Evolutionary conservation across 176 grass and related monocot genomes (phyloP).

Genomic region (Bolboschoenus planiculmis): DNA sequence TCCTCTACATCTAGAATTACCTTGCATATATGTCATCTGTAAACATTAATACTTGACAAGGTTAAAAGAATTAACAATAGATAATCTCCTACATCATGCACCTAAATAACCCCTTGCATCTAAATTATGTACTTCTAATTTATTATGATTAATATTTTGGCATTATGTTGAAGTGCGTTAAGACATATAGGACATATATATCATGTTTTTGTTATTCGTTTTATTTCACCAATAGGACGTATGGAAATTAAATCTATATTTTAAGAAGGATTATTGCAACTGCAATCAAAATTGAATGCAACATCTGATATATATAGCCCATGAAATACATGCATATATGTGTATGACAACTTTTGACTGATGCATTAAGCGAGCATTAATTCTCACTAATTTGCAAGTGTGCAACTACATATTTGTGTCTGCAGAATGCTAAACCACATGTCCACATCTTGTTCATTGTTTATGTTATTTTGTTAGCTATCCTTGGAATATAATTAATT

Average conservation of each 20-base stretch:
- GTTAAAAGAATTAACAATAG: constrained; percentile 2
- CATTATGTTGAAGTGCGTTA: background rate
- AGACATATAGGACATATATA: background rate
- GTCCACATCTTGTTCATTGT: background rate
- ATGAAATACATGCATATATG: background rate
- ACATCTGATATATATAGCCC: background rate
- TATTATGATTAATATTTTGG: background rate
- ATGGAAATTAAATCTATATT: background rate
- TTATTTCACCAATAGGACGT: background rate
- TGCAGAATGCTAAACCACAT: background rate
- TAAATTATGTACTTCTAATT: background rate
- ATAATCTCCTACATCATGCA: no score
- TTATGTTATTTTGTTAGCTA: background rate
- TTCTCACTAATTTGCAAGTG: background rate
- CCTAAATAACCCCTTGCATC: background rate
- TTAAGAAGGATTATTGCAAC: background rate
- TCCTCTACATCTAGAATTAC: background rate
- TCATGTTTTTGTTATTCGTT: background rate
- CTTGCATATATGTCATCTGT: background rate
- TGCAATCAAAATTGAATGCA: background rate
- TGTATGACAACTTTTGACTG: background rate
- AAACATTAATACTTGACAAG: background rate
- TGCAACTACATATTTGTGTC: background rate
- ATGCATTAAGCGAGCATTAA: background rate
- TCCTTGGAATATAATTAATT: background rate